Evolutionary conservation across 1,139 yeast genomes (phyloP).

Genomic region (Taphrina deformans): DNA sequence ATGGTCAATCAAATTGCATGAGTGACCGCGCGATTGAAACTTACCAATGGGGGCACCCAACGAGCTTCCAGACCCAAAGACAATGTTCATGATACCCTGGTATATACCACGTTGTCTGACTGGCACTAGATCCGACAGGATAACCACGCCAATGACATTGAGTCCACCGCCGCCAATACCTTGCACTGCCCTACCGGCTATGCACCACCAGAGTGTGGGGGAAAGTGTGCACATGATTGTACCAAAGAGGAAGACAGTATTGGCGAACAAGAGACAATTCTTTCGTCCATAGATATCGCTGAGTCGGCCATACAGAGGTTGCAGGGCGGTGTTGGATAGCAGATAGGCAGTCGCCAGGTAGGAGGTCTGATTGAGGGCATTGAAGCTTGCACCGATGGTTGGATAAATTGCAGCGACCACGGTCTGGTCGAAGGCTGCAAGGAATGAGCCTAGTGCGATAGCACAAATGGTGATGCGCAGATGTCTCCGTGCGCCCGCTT

Average conservation of each 20-base stretch:
- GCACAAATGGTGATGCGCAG: conserved; percentile 18
- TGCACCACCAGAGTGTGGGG: conserved; percentile 48
- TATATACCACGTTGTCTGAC: conserved; percentile 53
- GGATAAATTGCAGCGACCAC: conserved; percentile 65
- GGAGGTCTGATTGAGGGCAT: conserved; percentile 55
- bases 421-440: conserved; percentile 64
- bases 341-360: conserved; percentile 66
- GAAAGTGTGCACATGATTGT: conserved; percentile 51
- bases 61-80: conserved; percentile 69
- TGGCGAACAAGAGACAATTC: conserved; percentile 50
- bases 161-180: conserved; percentile 59
- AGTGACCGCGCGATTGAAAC: too few species aligned
- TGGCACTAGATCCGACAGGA: conserved; percentile 55
- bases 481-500: background rate
- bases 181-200: conserved; percentile 53
- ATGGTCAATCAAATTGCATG: background rate
- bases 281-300: conserved; percentile 58
- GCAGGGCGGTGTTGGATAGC: conserved; percentile 63
- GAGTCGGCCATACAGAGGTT: conserved; percentile 64
- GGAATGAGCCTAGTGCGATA: conserved; percentile 51
- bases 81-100: conserved; percentile 56
- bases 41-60: conserved; percentile 67
- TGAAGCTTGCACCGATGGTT: conserved; percentile 62
- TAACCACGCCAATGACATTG: conserved; percentile 51
- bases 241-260: conserved; percentile 52